A percentile compares a stretch with the other conserved stretches of the same genome.
Conservation (phyloP, 1,284 basidiomycete species). For the Ustilago tritici region DNA sequence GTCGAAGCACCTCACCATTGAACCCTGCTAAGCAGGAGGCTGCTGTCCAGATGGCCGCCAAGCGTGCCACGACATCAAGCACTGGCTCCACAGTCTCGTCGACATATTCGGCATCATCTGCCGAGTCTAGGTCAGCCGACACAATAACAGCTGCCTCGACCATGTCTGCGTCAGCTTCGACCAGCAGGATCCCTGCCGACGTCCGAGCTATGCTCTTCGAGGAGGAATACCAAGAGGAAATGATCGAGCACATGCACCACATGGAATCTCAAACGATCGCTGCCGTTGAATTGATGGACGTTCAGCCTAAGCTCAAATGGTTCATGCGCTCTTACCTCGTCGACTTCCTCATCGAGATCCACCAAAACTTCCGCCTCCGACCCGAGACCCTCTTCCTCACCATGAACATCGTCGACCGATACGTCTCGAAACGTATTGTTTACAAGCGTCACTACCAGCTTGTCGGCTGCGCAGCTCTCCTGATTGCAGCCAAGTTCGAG, state of each 20-base stretch:
- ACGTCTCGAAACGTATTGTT: constrained; percentile 96
- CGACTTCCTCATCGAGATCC: constrained; percentile 98
- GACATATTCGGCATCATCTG: constrained; percentile 30
- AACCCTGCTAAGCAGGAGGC: constrained; percentile 43
- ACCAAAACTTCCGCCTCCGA: constrained; percentile 87
- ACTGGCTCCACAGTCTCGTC: constrained; percentile 32
- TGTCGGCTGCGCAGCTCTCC: constrained; percentile 95
- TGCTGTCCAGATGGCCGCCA: constrained; percentile 46
- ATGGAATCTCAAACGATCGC: constrained; percentile 94
- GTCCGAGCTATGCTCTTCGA: constrained; percentile 72
- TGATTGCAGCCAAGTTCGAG: constrained; percentile 99
- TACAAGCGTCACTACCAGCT: constrained; percentile 99
- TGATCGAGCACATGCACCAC: constrained; percentile 90
- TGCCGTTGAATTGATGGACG: constrained; percentile 93
- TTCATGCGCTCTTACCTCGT: constrained; percentile 98
- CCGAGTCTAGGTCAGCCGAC: constrained; percentile 35
- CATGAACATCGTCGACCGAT: constrained; percentile 98
- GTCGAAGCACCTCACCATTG: constrained; percentile 42
- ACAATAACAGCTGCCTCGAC: constrained; percentile 45
- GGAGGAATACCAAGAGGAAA: constrained; percentile 94
- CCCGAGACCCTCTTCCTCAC: constrained; percentile 98
- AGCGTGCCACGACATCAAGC: constrained; percentile 43
- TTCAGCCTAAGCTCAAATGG: constrained; percentile 90
- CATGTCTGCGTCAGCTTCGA: constrained; percentile 23
- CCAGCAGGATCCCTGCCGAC: constrained; percentile 33